Evolutionary conservation across 306 rosid species (phyloP).

Genomic region (Crotalaria pallida): DNA sequence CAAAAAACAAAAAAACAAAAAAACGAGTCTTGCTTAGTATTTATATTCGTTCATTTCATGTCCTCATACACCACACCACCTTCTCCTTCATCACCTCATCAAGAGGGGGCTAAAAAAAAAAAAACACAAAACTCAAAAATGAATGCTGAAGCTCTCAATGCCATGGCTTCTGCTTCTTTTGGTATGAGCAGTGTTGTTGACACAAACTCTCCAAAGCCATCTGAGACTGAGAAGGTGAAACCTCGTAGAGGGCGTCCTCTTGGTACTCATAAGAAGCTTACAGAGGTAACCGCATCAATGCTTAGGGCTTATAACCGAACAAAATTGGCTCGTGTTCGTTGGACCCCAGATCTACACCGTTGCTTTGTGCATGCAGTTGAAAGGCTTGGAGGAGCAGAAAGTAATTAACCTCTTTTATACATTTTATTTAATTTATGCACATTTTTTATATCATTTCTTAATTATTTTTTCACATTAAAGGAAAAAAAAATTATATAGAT

Average conservation of each 20-base stretch:
- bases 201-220: background rate
- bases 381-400: conserved; percentile 79
- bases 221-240: conserved; percentile 6
- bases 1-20: conserved; percentile 29
- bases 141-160: conserved; percentile 17
- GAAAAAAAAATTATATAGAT: no score
- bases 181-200: conserved; percentile 19
- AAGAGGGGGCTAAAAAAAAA: background rate
- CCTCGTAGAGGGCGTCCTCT: background rate
- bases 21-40: conserved; percentile 47
- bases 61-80: conserved; percentile 24
- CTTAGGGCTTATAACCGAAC: conserved; percentile 71
- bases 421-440: no score
- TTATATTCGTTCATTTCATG: conserved; percentile 48
- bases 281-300: conserved; percentile 25
- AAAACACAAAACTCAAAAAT: conserved; percentile 17
- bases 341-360: conserved; percentile 85
- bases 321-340: conserved; percentile 68
- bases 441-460: background rate
- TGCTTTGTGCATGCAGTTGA: conserved; percentile 83
- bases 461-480: background rate
- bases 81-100: background rate
- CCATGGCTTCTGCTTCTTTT: conserved; percentile 27
- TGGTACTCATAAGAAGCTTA: background rate
- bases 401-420: conserved; percentile 29